Evolutionary conservation across 257 asterid genomes (phyloP).

Genomic region (Capsicum pubescens): DNA sequence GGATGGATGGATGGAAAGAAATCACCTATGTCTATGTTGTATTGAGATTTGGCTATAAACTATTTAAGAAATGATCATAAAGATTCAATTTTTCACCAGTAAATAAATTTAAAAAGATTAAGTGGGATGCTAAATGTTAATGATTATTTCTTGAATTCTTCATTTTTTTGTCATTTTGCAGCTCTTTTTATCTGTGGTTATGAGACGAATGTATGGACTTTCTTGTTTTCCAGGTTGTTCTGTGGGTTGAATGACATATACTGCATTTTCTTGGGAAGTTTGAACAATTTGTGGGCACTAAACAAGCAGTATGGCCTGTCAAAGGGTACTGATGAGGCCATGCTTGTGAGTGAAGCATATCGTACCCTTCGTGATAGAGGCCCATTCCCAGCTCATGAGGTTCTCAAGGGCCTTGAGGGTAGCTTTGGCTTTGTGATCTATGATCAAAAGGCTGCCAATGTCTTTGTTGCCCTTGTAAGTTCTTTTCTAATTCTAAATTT

Average conservation of each 20-base stretch:
- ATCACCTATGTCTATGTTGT: not conserved
- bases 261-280: conserved; percentile 78
- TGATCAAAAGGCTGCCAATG: conserved; percentile 73
- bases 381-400: conserved; percentile 94
- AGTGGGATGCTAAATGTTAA: not conserved
- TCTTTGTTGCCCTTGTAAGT: conserved; percentile 87
- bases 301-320: conserved; percentile 87
- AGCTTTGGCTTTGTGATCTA: conserved; percentile 86
- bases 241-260: conserved; percentile 79
- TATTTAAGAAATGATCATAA: not conserved
- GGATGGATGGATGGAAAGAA: not conserved
- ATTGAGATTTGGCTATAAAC: not conserved
- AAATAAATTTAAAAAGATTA: not conserved
- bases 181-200: not conserved
- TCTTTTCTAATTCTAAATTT: not conserved
- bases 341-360: conserved; percentile 75
- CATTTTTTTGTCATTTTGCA: not conserved
- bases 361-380: conserved; percentile 89
- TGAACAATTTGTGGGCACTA: conserved; percentile 65
- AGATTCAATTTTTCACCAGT: not conserved
- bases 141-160: not conserved
- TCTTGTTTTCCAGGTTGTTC: conserved; percentile 57
- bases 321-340: conserved; percentile 77
- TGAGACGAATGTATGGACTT: conserved; percentile 15
- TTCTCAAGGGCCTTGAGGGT: conserved; percentile 87